A percentile compares a stretch with the other conserved stretches of the same genome.
These are phyloP conservation scores for Tinospora cordifolia DNA, from an alignment of 164 flowering plant species.

Conservation along the genomic window DNA sequence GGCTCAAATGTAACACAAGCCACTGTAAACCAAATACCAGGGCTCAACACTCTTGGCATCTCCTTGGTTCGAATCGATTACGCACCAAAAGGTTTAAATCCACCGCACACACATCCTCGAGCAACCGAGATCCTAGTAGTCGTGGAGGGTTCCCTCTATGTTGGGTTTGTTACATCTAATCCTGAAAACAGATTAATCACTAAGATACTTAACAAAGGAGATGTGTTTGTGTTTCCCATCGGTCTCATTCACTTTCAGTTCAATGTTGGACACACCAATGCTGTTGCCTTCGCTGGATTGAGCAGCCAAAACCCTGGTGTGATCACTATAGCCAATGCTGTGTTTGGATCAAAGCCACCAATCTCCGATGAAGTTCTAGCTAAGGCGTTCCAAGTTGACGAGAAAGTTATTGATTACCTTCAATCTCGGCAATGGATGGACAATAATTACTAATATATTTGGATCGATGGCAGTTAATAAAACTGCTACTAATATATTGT, in stretches of 20 bases:
- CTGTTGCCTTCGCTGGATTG: background rate
- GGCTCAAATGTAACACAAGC: background rate
- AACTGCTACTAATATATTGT: too few relatives aligned
- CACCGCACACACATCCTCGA: background rate
- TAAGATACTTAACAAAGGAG: background rate
- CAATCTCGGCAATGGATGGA: background rate
- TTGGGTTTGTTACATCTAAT: background rate
- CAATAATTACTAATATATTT: background rate
- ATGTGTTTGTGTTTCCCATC: background rate
- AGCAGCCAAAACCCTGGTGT: background rate
- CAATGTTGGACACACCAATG: background rate
- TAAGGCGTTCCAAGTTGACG: background rate
- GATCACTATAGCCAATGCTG: background rate
- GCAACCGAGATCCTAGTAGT: background rate
- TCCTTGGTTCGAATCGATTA: background rate
- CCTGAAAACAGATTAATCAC: background rate
- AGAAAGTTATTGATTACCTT: background rate
- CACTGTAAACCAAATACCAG: background rate
- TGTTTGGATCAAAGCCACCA: background rate
- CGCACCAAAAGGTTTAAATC: background rate
- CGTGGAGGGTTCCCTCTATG: background rate
- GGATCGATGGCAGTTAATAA: background rate
- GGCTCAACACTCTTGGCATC: background rate
- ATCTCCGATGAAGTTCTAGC: background rate
- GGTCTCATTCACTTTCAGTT: background rate